Percentiles rank a stretch among this genome's conserved stretches.
phyloP scores from a whole-genome alignment of 257 asterid genomes.

The Solanum lycopersicoides region DNA sequence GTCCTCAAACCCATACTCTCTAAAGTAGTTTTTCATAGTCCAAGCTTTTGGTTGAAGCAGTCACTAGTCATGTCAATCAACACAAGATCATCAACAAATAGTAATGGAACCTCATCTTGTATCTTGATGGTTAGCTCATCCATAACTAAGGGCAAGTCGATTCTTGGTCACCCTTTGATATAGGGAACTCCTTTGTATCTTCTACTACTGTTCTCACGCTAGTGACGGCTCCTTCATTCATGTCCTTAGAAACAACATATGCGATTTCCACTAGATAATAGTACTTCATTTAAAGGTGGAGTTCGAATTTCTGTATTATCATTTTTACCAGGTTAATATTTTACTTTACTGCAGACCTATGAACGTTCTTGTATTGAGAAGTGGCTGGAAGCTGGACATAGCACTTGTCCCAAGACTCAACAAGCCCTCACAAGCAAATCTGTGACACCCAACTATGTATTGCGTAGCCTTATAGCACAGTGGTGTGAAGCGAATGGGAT shows the following conservation, averaged over 20 bases:
- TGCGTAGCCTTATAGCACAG: slow-evolving; percentile 5
- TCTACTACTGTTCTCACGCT: not conserved
- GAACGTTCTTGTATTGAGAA: slow-evolving; percentile 7
- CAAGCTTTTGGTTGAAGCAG: not conserved
- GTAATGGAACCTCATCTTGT: not conserved
- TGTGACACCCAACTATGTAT: slow-evolving; percentile 3
- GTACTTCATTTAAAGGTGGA: not conserved
- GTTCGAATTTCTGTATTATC: not conserved
- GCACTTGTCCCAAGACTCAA: slow-evolving; percentile 9
- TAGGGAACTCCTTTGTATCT: not conserved
- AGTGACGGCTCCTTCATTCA: not conserved
- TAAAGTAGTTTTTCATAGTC: not conserved
- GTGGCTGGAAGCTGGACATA: slow-evolving; percentile 8
- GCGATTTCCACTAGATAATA: not conserved
- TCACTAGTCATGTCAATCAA: not conserved
- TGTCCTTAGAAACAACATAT: not conserved
- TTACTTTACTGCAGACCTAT: slow-evolving; percentile 5
- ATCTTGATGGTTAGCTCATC: not conserved
- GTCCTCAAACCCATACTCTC: not conserved
- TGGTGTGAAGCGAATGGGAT: slow-evolving; percentile 11
- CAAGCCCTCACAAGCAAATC: slow-evolving; percentile 3
- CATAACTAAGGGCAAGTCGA: not conserved
- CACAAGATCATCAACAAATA: not conserved
- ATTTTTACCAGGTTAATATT: not conserved
- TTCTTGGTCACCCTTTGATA: not conserved